Base-by-base conservation (phyloP, 2,329 filamentous ascomycete species). In the Tympanopsis confertula region DNA sequence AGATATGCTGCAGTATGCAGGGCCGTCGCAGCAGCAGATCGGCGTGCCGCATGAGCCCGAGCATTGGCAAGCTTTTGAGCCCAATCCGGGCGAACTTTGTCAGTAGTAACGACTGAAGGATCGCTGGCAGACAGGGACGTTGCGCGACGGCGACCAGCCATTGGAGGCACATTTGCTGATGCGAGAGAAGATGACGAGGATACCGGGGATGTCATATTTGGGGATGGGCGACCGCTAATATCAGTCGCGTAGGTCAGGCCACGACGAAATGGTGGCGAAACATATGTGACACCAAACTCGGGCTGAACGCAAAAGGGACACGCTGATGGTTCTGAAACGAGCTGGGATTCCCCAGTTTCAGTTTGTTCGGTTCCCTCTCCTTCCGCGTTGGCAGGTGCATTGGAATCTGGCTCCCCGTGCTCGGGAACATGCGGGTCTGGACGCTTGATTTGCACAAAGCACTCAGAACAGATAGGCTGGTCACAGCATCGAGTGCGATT, bases 361-460 rank as follows among this genome's bases (percentile, higher is more conserved):
- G 12, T 7, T 12, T 15, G 30, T 3, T 64, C 63, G 35, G 78
- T 65, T 42, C 68, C 65, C 41, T 66, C 70, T 22, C 62, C 56
- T 39, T 64, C 60, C 39, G 59, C 45, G 35, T 58, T 48, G 30
- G 58, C 52, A 19, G 50, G 51, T 37, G 58, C 54, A 29, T 53
- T 49, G 3, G 48, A 39, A 7, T 18, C 30, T 18, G 30, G 12
- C 17, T 33, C 30, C 17, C 30, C 30, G 51, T 91, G 85, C 54
- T 94, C 86, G 1, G 86, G 86, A 28, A 87, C 77, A 55, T 95
- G 86, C 7, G 87, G 88, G 45, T 98, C 89, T 3, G 87, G 80
- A 30, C 91, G 77, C 57, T 95, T 96, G 55, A 98, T 98, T 57
- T 98, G 91, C 3, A 98, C 91, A 51, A 98, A 98, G 57, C 91